Conservation (phyloP, 1,284 basidiomycete species). For the Salmacisia buchloeana region DNA sequence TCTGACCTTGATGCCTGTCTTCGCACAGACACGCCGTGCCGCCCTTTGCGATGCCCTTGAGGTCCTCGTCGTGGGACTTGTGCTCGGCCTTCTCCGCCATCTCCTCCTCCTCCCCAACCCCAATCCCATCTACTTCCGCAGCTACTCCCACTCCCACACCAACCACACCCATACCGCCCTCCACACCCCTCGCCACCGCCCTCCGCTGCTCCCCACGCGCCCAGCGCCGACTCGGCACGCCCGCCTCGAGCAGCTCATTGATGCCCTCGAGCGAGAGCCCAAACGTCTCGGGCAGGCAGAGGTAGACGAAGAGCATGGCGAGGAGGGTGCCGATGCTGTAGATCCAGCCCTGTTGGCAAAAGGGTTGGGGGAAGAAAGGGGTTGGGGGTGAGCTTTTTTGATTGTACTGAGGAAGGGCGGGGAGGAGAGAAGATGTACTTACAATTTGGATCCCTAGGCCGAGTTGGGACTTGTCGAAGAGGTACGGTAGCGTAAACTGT, state of each 20-base stretch:
- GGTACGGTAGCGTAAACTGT: slow-evolving; percentile 39
- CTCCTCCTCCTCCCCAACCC: too few species aligned
- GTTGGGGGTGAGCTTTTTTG: background rate
- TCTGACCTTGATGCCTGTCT: too few species aligned
- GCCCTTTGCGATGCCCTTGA: too few species aligned
- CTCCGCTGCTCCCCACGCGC: too few species aligned
- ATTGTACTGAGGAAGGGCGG: background rate
- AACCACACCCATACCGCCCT: too few species aligned
- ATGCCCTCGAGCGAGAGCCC: slow-evolving; percentile 42
- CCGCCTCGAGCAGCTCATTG: slow-evolving; percentile 38
- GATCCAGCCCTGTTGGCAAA: slow-evolving; percentile 50
- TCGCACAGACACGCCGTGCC: too few species aligned
- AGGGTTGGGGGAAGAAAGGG: background rate
- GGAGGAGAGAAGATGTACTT: background rate
- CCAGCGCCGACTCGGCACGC: slow-evolving; percentile 36
- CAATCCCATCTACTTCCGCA: too few species aligned
- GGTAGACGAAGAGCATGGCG: slow-evolving; percentile 53
- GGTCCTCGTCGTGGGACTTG: too few species aligned
- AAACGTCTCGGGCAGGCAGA: slow-evolving; percentile 50
- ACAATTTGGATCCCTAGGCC: slow-evolving; percentile 49
- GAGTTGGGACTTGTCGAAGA: slow-evolving; percentile 44
- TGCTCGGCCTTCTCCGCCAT: too few species aligned
- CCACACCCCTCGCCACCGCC: too few species aligned
- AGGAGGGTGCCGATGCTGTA: slow-evolving; percentile 50
- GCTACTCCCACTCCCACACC: too few species aligned